Evolutionary conservation across 768 basidiomycete species (phyloP).

Genomic region (Trametes cubensis): DNA sequence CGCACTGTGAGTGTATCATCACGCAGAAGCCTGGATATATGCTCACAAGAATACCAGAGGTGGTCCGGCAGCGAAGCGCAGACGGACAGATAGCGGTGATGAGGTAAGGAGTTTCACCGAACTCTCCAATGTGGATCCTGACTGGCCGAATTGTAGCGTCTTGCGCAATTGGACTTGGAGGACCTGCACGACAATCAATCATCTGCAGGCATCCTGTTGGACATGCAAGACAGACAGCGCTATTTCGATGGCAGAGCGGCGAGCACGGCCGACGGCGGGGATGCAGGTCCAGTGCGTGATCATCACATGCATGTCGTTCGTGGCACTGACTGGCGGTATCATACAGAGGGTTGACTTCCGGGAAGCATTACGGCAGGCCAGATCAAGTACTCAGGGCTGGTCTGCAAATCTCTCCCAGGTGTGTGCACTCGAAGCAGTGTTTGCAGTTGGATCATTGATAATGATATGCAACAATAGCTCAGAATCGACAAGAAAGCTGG

Average conservation of each 20-base stretch:
- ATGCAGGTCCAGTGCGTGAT: slow-evolving; percentile 28
- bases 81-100: slow-evolving; percentile 45
- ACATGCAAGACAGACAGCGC: slow-evolving; percentile 84
- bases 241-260: slow-evolving; percentile 71
- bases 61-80: slow-evolving; percentile 59
- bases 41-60: slow-evolving; percentile 42
- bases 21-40: slow-evolving; percentile 33
- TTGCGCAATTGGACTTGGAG: slow-evolving; percentile 75
- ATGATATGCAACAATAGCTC: slow-evolving; percentile 44
- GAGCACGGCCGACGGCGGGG: slow-evolving; percentile 15
- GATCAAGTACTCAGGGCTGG: slow-evolving; percentile 57
- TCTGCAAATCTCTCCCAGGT: slow-evolving; percentile 60
- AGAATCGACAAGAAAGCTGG: slow-evolving; percentile 69
- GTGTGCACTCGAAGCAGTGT: slow-evolving; percentile 18
- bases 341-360: slow-evolving; percentile 51
- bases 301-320: neutral
- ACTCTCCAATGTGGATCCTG: neutral
- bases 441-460: neutral
- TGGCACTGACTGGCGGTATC: neutral
- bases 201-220: slow-evolving; percentile 71
- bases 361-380: slow-evolving; percentile 50
- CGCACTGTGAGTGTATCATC: slow-evolving; percentile 55
- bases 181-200: slow-evolving; percentile 76
- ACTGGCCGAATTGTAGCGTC: slow-evolving; percentile 31
- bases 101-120: slow-evolving; percentile 41